Evolutionary conservation across 2,329 filamentous ascomycete genomes (phyloP), one percentile per base, ranked within the genome.

Genomic region (Neophaeococcomyces aloes): DNA sequence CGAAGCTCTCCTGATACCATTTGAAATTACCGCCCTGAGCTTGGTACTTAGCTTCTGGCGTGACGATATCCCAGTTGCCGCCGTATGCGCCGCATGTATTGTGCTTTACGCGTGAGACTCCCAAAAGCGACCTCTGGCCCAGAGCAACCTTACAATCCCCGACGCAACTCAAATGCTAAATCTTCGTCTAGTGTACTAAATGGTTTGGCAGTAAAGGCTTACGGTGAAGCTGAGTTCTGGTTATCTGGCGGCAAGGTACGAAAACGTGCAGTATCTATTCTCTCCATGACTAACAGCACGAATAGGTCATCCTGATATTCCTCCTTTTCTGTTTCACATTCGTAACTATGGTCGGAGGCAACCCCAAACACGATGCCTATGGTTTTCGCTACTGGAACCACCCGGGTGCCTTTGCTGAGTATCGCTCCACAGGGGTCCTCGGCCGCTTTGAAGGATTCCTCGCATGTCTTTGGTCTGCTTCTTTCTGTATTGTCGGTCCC

Each of bases 291-390:
- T 27, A 27, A 27, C 23, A 27, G 23, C 5, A 27, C 10, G 23
- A 27, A 6, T 10, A 27, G 23, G 49, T 61, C 17, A 57, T 61
- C 49, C 21, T 61, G 17, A 56, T 56, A 2, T 35, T 58, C n/a
- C 53, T 60, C 29, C 38, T 55, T 18, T 61, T 56, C 38, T 27
- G 31, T 49, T 85, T 83, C 63, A 87, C 85, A 2, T 84, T 91
- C 54, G 69, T 91, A 48, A 78, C 80, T 46, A 87, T 88, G 79
- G 67, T 89, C 0, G 85, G 84, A 6, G 85, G 81, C 2, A 88
- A 88, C 54, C 84, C 85, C 0, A 59, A 75, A 1, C 68, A 75
- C 39, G 79, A 86, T 53, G 66, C 71, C 0, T 83, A 83, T 49
- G 83, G 83, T 1, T 87, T 87, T 57, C 71, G 78, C 13, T 75